Conservation (phyloP, 768 basidiomycete species). For the Inosperma sp. region DNA sequence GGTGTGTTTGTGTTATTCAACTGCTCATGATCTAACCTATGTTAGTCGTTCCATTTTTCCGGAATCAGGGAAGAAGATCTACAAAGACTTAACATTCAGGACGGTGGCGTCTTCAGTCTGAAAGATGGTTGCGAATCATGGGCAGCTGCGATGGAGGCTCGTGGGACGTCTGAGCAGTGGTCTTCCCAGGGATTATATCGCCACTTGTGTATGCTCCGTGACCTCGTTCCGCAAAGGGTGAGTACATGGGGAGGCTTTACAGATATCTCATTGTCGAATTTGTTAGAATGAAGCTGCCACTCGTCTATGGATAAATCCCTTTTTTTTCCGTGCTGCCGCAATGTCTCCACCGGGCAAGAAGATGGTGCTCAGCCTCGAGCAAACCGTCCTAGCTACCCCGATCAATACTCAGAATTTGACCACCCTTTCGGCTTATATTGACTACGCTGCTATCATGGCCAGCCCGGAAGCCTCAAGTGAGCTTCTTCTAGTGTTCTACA, state of each 20-base stretch:
- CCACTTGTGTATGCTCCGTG: conserved; percentile 15
- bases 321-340: conserved; percentile 13
- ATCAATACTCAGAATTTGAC: conserved; percentile 10
- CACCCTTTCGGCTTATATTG: conserved; percentile 13
- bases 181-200: conserved; percentile 17
- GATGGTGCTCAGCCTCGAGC: conserved; percentile 18
- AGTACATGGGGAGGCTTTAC: conserved; percentile 5
- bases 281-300: conserved; percentile 11
- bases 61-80: conserved; percentile 11
- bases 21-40: conserved; percentile 10
- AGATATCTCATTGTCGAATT: conserved; percentile 13
- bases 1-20: conserved; percentile 10
- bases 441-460: conserved; percentile 16
- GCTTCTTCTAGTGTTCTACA: conserved; percentile 5
- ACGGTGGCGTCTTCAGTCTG: conserved; percentile 13
- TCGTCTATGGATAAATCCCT: conserved; percentile 17
- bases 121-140: conserved; percentile 12
- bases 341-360: conserved; percentile 4
- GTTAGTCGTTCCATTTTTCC: conserved; percentile 11
- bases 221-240: conserved; percentile 12
- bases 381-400: conserved; percentile 11
- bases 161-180: conserved; percentile 14
- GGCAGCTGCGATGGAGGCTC: conserved; percentile 9
- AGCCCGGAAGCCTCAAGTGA: conserved; percentile 9
- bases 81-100: conserved; percentile 11